These are phyloP conservation scores for Fragaria iinumae DNA, from an alignment of 306 rosid genomes.

Conservation along the genomic window DNA sequence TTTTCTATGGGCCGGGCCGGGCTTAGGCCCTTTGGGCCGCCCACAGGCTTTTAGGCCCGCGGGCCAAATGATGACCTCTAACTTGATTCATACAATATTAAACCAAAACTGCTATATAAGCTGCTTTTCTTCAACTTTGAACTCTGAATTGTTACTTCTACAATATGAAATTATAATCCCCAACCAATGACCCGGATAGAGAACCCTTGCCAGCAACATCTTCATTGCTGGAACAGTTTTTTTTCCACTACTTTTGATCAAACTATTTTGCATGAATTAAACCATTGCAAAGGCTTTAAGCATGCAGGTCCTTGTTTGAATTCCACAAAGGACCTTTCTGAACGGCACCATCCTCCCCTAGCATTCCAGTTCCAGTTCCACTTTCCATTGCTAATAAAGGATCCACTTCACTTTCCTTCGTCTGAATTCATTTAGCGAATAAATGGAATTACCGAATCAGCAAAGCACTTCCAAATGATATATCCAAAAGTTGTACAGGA, in stretches of 20 bases:
- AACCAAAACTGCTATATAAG: conserved; percentile 25
- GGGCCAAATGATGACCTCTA: no score
- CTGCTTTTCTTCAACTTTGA: neutral
- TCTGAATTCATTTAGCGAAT: conserved; percentile 35
- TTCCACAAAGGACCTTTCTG: conserved; percentile 51
- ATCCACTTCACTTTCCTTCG: conserved; percentile 67
- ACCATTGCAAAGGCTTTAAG: conserved; percentile 12
- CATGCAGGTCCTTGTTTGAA: conserved; percentile 66
- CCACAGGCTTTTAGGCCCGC: no score
- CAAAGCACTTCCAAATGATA: neutral
- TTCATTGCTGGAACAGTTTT: conserved; percentile 39
- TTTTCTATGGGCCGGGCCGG: no score
- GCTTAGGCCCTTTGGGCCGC: no score
- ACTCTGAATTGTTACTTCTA: neutral
- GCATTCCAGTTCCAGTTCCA: conserved; percentile 46
- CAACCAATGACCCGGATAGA: conserved; percentile 14
- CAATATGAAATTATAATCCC: conserved; percentile 12
- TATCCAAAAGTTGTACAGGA: neutral
- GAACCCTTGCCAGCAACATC: conserved; percentile 48
- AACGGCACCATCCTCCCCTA: conserved; percentile 46
- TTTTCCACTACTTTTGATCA: conserved; percentile 4
- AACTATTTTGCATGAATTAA: conserved; percentile 10
- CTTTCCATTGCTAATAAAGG: conserved; percentile 58
- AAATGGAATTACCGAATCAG: conserved; percentile 16
- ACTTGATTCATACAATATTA: conserved; percentile 5